Base-by-base conservation (phyloP, 1,284 basidiomycete genomes). In the Malassezia restricta region DNA sequence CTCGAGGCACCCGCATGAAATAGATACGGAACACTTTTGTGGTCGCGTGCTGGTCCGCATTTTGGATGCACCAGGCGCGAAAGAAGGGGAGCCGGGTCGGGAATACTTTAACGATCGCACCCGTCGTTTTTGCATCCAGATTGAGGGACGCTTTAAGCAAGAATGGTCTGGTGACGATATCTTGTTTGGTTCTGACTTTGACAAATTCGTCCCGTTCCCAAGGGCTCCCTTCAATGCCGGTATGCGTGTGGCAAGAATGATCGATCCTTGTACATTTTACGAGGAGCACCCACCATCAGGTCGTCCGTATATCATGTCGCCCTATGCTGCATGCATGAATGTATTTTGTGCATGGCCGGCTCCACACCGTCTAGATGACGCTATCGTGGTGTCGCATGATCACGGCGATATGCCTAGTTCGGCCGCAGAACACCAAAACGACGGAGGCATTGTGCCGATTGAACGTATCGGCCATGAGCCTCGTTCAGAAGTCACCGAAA, bases 251-350 rank as follows among this genome's bases (percentile, higher is more conserved):
- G 74, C 74, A 20, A 59, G 71, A 38, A 63, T 68, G 59, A 73
- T 76, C 38, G 75, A 76, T 40, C 75, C 75, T 3, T 64, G 62
- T 42, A 66, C 64, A 3, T 66, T 62, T 32, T 67, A 65, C 55
- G 60, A 67, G 37, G 63, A 67, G 47, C 62, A 65, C n/a, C 74
- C 75, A 6, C 66, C 68, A 3, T 68, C 67, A 7, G 70, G 68
- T 1, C 54, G 75, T 1, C 75, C 75, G 0, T 76, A 68, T 61
- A 76, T 76, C 68, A 76, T 76, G 75, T 72, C 64, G 17, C 74
- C 75, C 1, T 74, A 74, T 59, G 48, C 61, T 12, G 75, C 75
- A 2, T 76, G 75, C 47, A 75, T 76, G 73, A 75, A 75, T 58
- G 75, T 74, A 0, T 56, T 76, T 30, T 70, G 71, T 41, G 74